These are phyloP conservation scores for Apiospora hydei DNA, from an alignment of 2,329 filamentous ascomycete genomes.

Conservation along the genomic window DNA sequence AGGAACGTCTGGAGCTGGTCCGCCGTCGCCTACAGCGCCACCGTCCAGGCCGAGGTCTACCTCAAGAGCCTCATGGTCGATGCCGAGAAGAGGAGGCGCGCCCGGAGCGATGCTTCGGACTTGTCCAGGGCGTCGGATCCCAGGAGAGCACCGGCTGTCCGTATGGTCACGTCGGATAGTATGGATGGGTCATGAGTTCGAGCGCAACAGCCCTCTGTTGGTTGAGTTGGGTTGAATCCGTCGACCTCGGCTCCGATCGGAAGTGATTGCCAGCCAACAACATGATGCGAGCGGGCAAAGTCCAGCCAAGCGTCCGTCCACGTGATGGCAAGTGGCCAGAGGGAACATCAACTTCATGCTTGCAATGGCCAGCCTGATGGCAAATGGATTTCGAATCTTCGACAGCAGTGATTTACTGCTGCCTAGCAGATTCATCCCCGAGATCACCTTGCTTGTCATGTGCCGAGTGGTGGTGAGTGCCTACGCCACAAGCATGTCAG, in stretches of 20 bases:
- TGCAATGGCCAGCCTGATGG: background rate
- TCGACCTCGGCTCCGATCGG: too few species aligned
- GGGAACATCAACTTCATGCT: background rate
- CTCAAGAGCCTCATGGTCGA: constrained; percentile 79
- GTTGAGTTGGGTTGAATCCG: constrained; percentile 25
- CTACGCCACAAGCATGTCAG: background rate
- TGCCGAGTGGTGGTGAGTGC: background rate
- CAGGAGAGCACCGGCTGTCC: constrained; percentile 51
- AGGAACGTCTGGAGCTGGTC: constrained; percentile 83
- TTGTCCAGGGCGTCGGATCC: constrained; percentile 26
- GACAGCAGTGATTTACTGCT: background rate
- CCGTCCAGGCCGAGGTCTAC: constrained; percentile 84
- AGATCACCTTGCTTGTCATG: background rate
- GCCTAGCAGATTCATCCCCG: background rate
- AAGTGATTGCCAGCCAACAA: background rate
- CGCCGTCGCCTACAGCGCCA: constrained; percentile 82
- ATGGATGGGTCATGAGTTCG: constrained; percentile 40
- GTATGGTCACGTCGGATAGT: constrained; percentile 46
- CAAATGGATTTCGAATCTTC: background rate
- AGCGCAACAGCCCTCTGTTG: constrained; percentile 44
- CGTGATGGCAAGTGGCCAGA: background rate
- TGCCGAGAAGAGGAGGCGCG: constrained; percentile 66
- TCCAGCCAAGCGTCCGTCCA: background rate
- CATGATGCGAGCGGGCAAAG: background rate
- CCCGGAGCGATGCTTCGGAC: constrained; percentile 47